These are phyloP conservation scores for Heritiera fomes DNA, from an alignment of 345 rosid species.

Conservation along the genomic window DNA sequence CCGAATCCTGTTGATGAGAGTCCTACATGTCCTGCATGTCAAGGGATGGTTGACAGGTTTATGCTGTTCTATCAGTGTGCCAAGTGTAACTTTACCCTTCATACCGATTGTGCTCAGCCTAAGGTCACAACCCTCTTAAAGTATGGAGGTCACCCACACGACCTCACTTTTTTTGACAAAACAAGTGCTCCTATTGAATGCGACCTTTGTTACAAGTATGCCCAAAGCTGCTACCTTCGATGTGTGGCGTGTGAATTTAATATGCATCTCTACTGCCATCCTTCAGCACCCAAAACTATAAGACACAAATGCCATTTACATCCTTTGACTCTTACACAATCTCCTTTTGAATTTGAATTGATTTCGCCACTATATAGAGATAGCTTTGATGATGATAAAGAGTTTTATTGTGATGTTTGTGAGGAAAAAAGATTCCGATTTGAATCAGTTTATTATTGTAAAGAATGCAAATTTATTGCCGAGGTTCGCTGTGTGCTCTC, in stretches of 20 bases:
- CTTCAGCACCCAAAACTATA: neutral
- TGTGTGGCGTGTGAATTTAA: neutral
- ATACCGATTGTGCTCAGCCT: neutral
- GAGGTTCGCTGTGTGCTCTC: no score
- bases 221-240: neutral
- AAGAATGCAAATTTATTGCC: neutral
- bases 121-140: neutral
- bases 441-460: conserved; percentile 6
- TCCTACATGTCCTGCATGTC: no score
- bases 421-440: neutral
- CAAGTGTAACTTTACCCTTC: neutral
- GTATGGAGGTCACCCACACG: neutral
- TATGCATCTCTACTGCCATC: conserved; percentile 11
- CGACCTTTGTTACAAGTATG: neutral
- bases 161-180: neutral
- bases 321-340: neutral
- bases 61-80: neutral
- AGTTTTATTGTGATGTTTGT: conserved; percentile 3
- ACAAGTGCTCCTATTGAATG: neutral
- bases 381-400: neutral
- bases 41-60: neutral
- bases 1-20: no score
- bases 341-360: neutral
- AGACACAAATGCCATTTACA: neutral
- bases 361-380: neutral